phyloP scores from a whole-genome alignment of 306 rosid species.

The Cyclanthera cordifolia region DNA sequence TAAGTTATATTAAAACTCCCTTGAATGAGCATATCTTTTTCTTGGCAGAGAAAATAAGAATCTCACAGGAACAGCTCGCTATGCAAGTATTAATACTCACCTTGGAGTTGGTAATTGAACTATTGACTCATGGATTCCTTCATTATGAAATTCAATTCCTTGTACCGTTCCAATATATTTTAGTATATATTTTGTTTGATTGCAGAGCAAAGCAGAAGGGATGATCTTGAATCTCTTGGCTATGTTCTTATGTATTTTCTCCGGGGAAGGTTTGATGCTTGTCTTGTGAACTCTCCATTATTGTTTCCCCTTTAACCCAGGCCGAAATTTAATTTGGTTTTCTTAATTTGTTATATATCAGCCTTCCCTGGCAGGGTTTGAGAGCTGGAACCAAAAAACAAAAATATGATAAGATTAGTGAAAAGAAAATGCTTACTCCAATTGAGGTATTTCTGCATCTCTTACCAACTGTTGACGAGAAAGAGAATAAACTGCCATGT shows the following conservation, averaged over 20 bases:
- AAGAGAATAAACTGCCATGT: background rate
- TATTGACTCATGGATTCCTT: background rate
- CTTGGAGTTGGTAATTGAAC: constrained; percentile 82
- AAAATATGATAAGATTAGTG: constrained; percentile 95
- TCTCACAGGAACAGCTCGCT: constrained; percentile 99
- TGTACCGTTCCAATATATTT: background rate
- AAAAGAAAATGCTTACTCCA: constrained; percentile 95
- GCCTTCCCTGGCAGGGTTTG: constrained; percentile 99
- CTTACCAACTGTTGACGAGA: constrained; percentile 10
- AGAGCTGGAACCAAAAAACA: constrained; percentile 91
- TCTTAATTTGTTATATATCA: constrained; percentile 29
- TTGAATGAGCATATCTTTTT: constrained; percentile 2
- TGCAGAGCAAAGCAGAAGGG: constrained; percentile 99
- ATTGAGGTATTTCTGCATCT: constrained; percentile 53
- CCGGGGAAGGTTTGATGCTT: constrained; percentile 74
- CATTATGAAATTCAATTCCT: background rate
- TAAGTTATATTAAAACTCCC: background rate
- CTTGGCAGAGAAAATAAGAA: constrained; percentile 89
- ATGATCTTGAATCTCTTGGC: constrained; percentile 97
- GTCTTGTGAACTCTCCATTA: constrained; percentile 6
- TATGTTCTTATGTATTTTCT: constrained; percentile 92
- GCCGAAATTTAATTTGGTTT: constrained; percentile 17
- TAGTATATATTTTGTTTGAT: background rate
- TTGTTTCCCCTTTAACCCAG: constrained; percentile 1
- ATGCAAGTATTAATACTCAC: constrained; percentile 98